Conservation (phyloP, 768 basidiomycete genomes). For the Cantharellus anzutake region DNA sequence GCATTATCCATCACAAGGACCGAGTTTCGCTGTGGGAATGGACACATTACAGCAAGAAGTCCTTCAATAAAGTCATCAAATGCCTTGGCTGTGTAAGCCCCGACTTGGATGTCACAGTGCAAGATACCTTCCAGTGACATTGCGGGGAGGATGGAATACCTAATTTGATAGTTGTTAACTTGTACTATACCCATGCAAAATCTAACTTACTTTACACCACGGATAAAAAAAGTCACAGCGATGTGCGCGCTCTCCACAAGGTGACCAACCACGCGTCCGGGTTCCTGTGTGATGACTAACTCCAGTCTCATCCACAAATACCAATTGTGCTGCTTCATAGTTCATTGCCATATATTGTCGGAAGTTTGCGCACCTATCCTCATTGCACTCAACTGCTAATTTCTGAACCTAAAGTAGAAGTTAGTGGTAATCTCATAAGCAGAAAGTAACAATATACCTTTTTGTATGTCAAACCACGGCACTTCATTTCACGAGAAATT, state of each 20-base stretch:
- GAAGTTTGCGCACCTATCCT: too few relatives aligned
- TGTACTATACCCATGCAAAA: background rate
- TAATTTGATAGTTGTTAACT: background rate
- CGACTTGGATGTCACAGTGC: conserved; percentile 1
- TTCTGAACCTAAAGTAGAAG: too few relatives aligned
- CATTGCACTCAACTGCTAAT: too few relatives aligned
- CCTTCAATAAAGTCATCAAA: conserved; percentile 3
- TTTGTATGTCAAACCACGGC: too few relatives aligned
- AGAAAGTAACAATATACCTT: too few relatives aligned
- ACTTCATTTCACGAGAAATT: too few relatives aligned
- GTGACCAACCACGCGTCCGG: conserved; percentile 4
- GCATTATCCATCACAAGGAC: conserved; percentile 9
- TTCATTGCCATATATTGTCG: background rate
- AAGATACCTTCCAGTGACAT: conserved; percentile 5
- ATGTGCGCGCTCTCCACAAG: conserved; percentile 1
- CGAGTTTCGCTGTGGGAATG: conserved; percentile 3
- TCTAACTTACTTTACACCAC: conserved; percentile 4
- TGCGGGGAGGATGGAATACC: conserved; percentile 7
- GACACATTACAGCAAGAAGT: conserved; percentile 1
- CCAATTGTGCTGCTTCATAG: conserved; percentile 6
- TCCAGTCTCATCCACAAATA: conserved; percentile 8
- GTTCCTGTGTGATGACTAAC: background rate
- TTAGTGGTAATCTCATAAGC: too few relatives aligned
- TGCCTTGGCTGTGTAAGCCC: background rate
- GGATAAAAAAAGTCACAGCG: conserved; percentile 3